Evolutionary conservation across 192 early-diverging fungal genomes (phyloP), one percentile per base, ranked within the genome.

Genomic region (Gryganskiella cystojenkinii): DNA sequence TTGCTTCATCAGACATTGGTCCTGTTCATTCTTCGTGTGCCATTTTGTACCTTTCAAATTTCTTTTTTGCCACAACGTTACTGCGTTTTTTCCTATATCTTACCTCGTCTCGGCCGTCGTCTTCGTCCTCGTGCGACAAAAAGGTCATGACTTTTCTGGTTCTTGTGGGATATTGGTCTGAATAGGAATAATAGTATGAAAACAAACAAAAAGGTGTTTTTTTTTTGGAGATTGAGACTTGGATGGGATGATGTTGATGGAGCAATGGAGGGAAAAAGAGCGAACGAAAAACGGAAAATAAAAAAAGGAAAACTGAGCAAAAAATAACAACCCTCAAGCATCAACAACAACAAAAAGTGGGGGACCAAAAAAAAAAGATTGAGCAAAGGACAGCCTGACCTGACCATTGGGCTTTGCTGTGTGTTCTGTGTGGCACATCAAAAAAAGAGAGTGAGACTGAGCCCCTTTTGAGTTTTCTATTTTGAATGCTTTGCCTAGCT

Each of bases 41-140:
- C 35, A n/a, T 37, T 62, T 30, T 27, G 25, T 53, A 46, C 55
- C 34, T 49, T 6, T 35, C 37, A n/a, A n/a, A n/a, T 0, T 35
- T 31, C 33, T 7, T 33, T n/a, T 33, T 40, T 9, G 37, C 37
- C 37, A 40, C 37, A 40, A 13, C 37, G 5, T 40, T 40, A 40
- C 37, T 40, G 37, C 37, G 47, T 50, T 6, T n/a, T 50, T 24
- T 53, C 34, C 19, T 14, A n/a, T 51, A 3, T 27, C 67, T 58
- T 71, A 64, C 70, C 49, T 64, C 68, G 42, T 70, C 68, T 42
- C 55, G 68, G 37, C 37, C 37, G 37, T 40, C 37, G 4, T 70
- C 60, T 30, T 42, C 68, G 61, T 70, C 49, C 34, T 70, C 67
- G 51, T 70, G 35, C 17, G 57, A 44, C 33, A 49, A 53, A 55